Conservation (phyloP, 2,329 filamentous ascomycete species). For the Aspergillus nomiae region DNA sequence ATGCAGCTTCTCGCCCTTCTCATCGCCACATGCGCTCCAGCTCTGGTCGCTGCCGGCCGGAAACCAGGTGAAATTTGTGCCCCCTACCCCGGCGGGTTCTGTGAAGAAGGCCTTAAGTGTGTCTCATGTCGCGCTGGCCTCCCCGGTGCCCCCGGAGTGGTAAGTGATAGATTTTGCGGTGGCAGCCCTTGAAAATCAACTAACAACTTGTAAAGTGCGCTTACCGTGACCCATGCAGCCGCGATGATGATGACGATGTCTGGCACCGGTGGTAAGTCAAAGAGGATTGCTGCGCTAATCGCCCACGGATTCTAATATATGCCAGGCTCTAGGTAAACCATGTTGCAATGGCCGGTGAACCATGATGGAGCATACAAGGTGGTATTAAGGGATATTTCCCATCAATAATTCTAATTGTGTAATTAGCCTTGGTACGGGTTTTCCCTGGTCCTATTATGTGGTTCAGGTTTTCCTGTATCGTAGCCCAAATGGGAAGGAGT, state of each 20-base stretch:
- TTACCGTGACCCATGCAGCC: background rate
- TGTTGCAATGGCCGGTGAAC: too few relatives aligned
- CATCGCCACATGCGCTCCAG: background rate
- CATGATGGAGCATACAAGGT: background rate
- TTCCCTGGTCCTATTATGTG: background rate
- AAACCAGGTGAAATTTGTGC: background rate
- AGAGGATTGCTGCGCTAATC: fast-evolving
- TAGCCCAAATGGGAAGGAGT: background rate
- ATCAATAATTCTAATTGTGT: background rate
- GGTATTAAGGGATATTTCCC: background rate
- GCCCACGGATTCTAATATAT: too few relatives aligned
- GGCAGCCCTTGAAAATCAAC: background rate
- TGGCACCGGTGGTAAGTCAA: background rate
- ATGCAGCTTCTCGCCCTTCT: background rate
- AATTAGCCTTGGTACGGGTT: background rate
- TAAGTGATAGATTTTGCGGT: background rate
- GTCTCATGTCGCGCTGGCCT: background rate
- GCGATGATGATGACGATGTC: background rate
- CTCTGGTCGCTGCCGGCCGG: background rate
- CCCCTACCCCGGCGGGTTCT: background rate
- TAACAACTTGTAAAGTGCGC: background rate
- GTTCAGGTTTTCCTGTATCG: background rate
- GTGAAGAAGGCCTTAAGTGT: background rate
- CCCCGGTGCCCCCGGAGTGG: background rate
- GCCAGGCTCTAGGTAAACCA: too few relatives aligned